Evolutionary conservation across 192 early-diverging fungal genomes (phyloP).

Genomic region (Piromyces finnis): DNA sequence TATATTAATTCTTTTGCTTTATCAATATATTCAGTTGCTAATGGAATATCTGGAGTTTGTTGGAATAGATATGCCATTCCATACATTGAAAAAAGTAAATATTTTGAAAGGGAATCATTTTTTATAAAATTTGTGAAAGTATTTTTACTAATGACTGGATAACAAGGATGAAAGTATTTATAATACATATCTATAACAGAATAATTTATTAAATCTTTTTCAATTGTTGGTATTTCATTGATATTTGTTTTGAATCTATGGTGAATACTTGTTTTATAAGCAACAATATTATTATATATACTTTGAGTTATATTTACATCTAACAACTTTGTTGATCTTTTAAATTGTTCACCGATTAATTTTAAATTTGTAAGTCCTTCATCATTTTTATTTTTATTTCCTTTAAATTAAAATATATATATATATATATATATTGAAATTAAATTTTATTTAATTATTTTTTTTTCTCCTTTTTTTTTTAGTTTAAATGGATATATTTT

Average conservation of each 20-base stretch:
- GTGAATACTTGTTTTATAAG: not conserved
- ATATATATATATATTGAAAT: too few relatives aligned
- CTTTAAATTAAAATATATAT: not conserved
- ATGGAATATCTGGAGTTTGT: not conserved
- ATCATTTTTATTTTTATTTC: not conserved
- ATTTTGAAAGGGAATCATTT: not conserved
- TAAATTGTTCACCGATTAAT: not conserved
- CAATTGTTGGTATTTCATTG: not conserved
- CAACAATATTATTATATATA: not conserved
- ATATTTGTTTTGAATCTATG: not conserved
- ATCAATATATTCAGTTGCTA: not conserved
- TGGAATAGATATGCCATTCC: not conserved
- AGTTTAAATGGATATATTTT: too few relatives aligned
- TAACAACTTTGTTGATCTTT: not conserved
- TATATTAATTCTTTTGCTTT: not conserved
- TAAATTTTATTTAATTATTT: too few relatives aligned
- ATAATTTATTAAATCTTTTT: not conserved
- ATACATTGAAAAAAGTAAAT: not conserved
- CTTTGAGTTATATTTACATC: not conserved
- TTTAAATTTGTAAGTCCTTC: too few relatives aligned
- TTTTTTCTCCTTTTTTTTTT: too few relatives aligned
- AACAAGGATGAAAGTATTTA: not conserved
- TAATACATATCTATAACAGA: not conserved
- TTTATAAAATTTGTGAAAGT: not conserved
- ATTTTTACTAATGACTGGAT: not conserved